phyloP scores from a whole-genome alignment of 2,329 filamentous ascomycete species.

The Scedosporium dehoogii region DNA sequence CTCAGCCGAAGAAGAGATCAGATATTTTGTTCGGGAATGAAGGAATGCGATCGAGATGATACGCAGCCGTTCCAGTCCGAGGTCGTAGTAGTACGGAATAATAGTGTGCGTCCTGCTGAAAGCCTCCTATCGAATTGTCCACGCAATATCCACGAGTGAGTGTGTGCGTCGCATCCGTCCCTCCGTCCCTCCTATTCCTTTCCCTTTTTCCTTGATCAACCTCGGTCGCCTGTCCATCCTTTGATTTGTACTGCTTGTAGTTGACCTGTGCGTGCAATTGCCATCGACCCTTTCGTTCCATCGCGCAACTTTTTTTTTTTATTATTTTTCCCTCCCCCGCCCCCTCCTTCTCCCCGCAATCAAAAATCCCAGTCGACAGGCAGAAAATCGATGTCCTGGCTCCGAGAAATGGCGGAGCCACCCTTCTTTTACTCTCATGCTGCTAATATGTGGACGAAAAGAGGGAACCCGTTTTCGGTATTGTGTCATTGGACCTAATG shows the following conservation, averaged over 20 bases:
- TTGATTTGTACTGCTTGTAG: conserved; percentile 2
- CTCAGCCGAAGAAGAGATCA: background rate
- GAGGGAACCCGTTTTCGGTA: background rate
- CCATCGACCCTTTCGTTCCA: conserved; percentile 12
- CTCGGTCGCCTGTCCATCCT: conserved; percentile 4
- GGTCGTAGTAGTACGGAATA: background rate
- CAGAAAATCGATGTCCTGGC: background rate
- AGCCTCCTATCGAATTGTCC: too few relatives aligned
- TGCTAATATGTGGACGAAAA: background rate
- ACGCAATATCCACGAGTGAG: background rate
- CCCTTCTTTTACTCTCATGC: background rate
- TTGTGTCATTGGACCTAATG: background rate
- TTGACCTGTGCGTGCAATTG: background rate
- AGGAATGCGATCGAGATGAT: background rate
- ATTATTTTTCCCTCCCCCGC: conserved; percentile 16
- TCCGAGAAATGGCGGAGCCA: background rate
- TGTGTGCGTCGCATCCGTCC: background rate
- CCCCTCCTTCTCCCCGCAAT: conserved; percentile 8
- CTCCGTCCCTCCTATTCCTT: background rate
- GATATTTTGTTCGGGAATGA: background rate
- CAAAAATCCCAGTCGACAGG: background rate
- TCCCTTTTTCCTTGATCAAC: background rate
- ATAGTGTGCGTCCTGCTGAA: background rate
- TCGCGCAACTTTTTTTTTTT: conserved; percentile 15
- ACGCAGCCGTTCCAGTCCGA: background rate